phyloP scores from a whole-genome alignment of 371 early-diverging fungal genomes.

The Mucor sp. region DNA sequence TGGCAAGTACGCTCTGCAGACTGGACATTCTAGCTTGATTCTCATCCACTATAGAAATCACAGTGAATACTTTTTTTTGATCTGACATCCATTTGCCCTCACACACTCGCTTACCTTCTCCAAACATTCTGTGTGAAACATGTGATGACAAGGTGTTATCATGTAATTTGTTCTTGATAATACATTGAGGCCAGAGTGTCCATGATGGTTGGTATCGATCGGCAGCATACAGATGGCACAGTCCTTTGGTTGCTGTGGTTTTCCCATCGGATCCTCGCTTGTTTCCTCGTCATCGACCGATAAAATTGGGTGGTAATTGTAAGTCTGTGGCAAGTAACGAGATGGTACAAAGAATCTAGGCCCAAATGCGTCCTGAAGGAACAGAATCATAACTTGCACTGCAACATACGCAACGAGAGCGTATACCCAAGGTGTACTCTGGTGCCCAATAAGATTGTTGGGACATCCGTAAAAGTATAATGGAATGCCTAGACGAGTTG shows the following conservation, averaged over 20 bases:
- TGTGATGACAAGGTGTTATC: conserved; percentile 84
- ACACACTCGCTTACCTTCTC: conserved; percentile 47
- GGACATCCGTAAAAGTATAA: conserved; percentile 71
- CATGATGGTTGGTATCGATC: conserved; percentile 49
- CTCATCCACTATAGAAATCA: conserved; percentile 70
- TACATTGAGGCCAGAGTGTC: conserved; percentile 48
- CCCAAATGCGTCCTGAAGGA: conserved; percentile 73
- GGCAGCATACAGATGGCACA: conserved; percentile 83
- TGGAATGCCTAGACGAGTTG: conserved; percentile 62
- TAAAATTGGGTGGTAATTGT: conserved; percentile 71
- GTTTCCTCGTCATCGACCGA: conserved; percentile 54
- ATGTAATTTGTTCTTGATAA: conserved; percentile 67
- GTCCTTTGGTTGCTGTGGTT: conserved; percentile 31
- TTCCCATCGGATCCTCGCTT: background rate
- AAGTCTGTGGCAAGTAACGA: conserved; percentile 68
- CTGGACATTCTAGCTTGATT: conserved; percentile 80
- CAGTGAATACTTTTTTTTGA: background rate
- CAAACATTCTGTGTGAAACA: conserved; percentile 83
- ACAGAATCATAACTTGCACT: conserved; percentile 60
- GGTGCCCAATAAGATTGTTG: conserved; percentile 54
- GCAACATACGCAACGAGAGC: conserved; percentile 57
- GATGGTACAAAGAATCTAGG: conserved; percentile 78
- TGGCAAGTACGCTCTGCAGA: conserved; percentile 69
- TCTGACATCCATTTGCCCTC: background rate
- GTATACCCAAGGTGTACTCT: conserved; percentile 58